Base-by-base conservation (phyloP, 495 filamentous ascomycete species). In the Trichoderma virens region DNA sequence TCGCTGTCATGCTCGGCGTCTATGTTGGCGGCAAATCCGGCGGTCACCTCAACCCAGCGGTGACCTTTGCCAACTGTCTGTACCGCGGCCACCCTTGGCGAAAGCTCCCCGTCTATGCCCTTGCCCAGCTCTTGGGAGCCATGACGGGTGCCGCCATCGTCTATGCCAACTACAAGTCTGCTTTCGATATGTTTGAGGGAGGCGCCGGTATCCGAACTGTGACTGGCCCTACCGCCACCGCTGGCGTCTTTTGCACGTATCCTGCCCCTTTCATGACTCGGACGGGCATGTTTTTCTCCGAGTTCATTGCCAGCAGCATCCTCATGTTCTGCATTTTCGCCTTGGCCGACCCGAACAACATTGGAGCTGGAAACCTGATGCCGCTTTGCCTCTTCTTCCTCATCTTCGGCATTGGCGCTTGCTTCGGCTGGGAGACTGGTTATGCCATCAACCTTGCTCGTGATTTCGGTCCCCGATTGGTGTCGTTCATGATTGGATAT, bases 261-360 rank as follows among this genome's bases (percentile, higher is more conserved):
- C 81, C 82, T 30, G 72, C 77, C 2, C 16, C 35, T 20, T 89
- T 88, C 70, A 74, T 88, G 74, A 84, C 80, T 0, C 84, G 76
- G 56, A 75, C 82, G 0, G 78, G 79, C 4, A 78, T 83, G 67
- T 88, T 88, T 72, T 86, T 88, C 73, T 82, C 78, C 20, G 86
- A 89, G 65, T 86, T 88, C 67, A 76, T 89, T 51, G 84, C 83
- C 0, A 81, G 79, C 60, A 69, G 85, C 0, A 75, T 89, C 9
- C 68, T 88, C 23, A 86, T 88, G 82, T 88, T 89, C 69, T 75
- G 84, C 65, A 88, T 90, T 47, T 89, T 87, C 67, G 86, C 84
- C 0, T 69, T 88, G 34, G 86, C 86, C 67, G 86, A 88, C 66
- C 79, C 84, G n/a, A 71, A 66, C 2, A 85, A 85, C 62, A 72